Percentiles rank a stretch among this genome's conserved stretches.
These are phyloP conservation scores for Candolleomyces eurysporus DNA, from an alignment of 768 basidiomycete genomes.

Conservation along the genomic window DNA sequence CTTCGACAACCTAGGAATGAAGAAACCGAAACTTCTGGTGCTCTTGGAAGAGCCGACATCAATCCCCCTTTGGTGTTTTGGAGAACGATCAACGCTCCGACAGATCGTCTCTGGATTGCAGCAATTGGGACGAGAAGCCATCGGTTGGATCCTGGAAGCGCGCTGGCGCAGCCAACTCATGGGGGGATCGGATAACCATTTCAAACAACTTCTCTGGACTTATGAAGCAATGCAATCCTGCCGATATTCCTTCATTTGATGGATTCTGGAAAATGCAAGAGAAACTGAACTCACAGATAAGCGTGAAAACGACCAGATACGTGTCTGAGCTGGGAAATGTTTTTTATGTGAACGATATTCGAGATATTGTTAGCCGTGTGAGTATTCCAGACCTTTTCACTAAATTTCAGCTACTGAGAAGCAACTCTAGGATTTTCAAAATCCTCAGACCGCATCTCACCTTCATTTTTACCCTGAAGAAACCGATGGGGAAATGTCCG, in stretches of 20 bases:
- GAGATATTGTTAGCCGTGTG: background rate
- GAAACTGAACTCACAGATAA: constrained; percentile 1
- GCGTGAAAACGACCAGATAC: background rate
- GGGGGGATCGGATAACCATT: too few relatives aligned
- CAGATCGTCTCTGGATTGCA: too few relatives aligned
- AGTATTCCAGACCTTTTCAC: background rate
- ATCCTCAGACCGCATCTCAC: constrained; percentile 14
- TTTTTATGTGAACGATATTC: constrained; percentile 8
- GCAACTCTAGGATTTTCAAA: constrained; percentile 9
- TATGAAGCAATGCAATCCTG: constrained; percentile 14
- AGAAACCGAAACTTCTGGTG: too few relatives aligned
- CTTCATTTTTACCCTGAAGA: constrained; percentile 15
- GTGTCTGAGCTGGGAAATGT: constrained; percentile 3
- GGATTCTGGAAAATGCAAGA: constrained; percentile 15
- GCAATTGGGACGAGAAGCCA: too few relatives aligned
- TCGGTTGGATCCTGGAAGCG: too few relatives aligned
- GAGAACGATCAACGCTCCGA: too few relatives aligned
- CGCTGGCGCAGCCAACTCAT: too few relatives aligned
- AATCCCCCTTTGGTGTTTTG: too few relatives aligned
- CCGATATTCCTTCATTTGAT: constrained; percentile 18
- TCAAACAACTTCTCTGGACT: too few relatives aligned
- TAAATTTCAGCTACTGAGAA: background rate
- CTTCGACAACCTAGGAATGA: too few relatives aligned
- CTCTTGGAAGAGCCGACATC: too few relatives aligned
- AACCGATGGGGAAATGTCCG: constrained; percentile 3